A percentile compares a stretch with the other conserved stretches of the same genome.
Conservation (phyloP, 257 asterid species). For the Catharanthus roseus region DNA sequence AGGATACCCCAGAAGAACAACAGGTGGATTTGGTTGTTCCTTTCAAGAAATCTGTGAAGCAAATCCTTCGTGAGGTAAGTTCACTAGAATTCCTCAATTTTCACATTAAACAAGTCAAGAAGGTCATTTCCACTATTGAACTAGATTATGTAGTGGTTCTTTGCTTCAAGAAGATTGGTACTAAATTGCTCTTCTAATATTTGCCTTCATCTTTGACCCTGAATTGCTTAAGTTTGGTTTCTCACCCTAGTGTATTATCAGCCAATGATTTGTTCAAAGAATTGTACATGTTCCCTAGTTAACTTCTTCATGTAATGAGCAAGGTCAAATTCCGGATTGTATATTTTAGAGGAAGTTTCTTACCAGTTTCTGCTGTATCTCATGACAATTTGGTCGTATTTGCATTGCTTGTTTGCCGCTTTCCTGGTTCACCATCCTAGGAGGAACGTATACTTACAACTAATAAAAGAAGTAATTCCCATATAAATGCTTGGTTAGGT, state of each 20-base stretch:
- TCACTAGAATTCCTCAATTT: neutral
- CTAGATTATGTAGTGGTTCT: neutral
- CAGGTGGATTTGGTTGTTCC: slow-evolving; percentile 66
- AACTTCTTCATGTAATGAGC: neutral
- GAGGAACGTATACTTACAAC: neutral
- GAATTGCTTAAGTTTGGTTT: neutral
- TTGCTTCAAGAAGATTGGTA: neutral
- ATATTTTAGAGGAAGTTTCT: slow-evolving; percentile 1
- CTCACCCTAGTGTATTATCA: neutral
- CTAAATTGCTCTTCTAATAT: neutral
- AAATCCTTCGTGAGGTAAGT: slow-evolving; percentile 75
- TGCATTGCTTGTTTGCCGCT: neutral
- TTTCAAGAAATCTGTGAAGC: slow-evolving; percentile 83
- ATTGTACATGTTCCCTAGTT: neutral
- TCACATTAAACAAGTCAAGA: neutral
- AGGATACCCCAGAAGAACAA: slow-evolving; percentile 41
- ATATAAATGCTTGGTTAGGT: neutral
- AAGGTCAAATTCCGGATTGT: neutral
- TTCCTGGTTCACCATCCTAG: neutral
- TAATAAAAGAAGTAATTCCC: neutral
- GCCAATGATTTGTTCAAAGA: neutral
- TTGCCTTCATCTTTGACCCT: neutral
- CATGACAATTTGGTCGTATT: neutral
- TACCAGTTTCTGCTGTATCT: neutral
- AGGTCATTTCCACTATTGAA: neutral